phyloP scores from a whole-genome alignment of 2,329 filamentous ascomycete species.

The Sporothrix brasiliensis region DNA sequence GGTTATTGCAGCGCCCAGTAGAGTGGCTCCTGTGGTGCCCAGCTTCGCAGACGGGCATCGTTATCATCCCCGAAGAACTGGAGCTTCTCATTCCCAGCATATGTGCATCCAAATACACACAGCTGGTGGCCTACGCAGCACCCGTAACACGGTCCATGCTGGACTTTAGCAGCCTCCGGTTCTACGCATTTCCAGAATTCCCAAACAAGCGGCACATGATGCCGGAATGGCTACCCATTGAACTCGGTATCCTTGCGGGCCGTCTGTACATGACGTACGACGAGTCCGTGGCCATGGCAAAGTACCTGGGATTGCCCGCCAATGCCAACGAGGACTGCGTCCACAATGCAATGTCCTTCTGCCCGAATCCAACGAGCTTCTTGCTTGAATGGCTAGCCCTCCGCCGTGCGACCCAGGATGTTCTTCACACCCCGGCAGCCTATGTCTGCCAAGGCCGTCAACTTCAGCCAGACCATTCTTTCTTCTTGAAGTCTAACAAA shows the following conservation, averaged over 20 bases:
- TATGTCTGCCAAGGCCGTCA: conserved; percentile 57
- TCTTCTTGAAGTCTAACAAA: conserved; percentile 48
- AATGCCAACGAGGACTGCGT: conserved; percentile 24
- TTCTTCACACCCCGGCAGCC: conserved; percentile 62
- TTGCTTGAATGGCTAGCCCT: conserved; percentile 61
- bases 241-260: conserved; percentile 64
- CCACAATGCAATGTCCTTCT: conserved; percentile 28
- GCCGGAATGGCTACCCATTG: conserved; percentile 58
- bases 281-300: conserved; percentile 48
- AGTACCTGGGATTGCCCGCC: conserved; percentile 42
- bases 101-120: conserved; percentile 31
- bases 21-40: conserved; percentile 65
- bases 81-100: conserved; percentile 57
- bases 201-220: conserved; percentile 43
- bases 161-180: conserved; percentile 58
- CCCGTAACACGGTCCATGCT: conserved; percentile 64
- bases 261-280: conserved; percentile 60
- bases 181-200: conserved; percentile 55
- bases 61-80: conserved; percentile 66
- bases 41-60: conserved; percentile 51
- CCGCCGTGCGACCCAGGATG: conserved; percentile 59
- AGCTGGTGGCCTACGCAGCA: conserved; percentile 58
- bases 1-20: conserved; percentile 47
- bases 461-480: conserved; percentile 53
- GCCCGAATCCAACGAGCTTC: conserved; percentile 49